phyloP scores from a whole-genome alignment of 2,329 filamentous ascomycete species.

The Cladosporium sp. region DNA sequence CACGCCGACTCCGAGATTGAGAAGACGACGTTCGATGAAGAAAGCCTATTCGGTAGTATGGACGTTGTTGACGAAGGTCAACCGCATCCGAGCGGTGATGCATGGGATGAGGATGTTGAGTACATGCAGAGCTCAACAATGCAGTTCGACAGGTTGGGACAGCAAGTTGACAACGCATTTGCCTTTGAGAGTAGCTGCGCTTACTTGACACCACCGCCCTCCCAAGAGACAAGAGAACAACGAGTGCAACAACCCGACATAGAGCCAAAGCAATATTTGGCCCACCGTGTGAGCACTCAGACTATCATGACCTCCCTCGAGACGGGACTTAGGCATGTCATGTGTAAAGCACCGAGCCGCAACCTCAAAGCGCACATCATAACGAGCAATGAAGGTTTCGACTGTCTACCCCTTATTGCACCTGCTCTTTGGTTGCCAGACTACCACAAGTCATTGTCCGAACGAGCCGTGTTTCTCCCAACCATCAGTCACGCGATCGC shows the following conservation, averaged over 20 bases:
- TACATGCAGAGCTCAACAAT: not conserved
- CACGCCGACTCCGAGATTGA: not conserved
- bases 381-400: constrained; percentile 35
- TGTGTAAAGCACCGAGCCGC: not conserved
- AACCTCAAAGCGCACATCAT: constrained; percentile 29
- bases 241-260: not conserved
- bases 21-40: not conserved
- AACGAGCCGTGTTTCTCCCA: constrained; percentile 39
- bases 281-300: not conserved
- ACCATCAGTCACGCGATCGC: constrained; percentile 40
- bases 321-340: not conserved
- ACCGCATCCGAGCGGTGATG: not conserved
- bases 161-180: not conserved
- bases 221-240: not conserved
- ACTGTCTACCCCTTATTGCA: constrained; percentile 40
- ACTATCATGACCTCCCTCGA: not conserved
- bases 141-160: not conserved
- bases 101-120: no score
- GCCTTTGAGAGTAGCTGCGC: not conserved
- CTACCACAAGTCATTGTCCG: constrained; percentile 34
- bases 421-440: constrained; percentile 44
- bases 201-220: constrained; percentile 2
- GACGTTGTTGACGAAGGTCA: not conserved
- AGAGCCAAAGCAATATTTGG: not conserved
- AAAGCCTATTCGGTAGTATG: not conserved